phyloP scores from a whole-genome alignment of 2,329 filamentous ascomycete species.

The Trichoderma simmonsii region DNA sequence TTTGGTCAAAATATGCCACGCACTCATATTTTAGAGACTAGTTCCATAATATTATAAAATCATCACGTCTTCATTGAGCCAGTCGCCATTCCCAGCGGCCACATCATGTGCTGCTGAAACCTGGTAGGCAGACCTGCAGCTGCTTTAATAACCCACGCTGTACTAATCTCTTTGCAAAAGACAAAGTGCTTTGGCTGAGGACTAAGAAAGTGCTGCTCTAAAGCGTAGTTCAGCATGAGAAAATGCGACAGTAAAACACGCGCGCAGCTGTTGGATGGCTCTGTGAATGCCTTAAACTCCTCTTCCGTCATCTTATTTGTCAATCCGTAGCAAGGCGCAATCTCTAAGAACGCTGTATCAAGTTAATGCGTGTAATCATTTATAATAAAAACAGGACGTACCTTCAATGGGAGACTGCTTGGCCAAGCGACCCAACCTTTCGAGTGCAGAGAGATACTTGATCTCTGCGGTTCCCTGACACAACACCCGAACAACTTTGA shows the following conservation, averaged over 20 bases:
- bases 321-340: not conserved
- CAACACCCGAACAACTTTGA: not conserved
- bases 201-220: not conserved
- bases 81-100: not conserved
- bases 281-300: not conserved
- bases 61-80: not conserved
- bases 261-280: not conserved
- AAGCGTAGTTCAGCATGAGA: not conserved
- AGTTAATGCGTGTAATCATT: not conserved
- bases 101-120: constrained; percentile 5
- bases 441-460: not conserved
- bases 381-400: not conserved
- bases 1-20: not conserved
- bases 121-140: not conserved
- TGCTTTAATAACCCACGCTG: not conserved
- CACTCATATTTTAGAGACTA: too few relatives aligned
- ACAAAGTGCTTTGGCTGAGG: not conserved
- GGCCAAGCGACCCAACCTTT: not conserved
- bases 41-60: not conserved
- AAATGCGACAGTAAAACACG: not conserved
- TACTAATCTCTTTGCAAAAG: not conserved
- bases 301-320: not conserved
- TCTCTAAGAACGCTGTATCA: not conserved
- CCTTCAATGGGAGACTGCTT: not conserved
- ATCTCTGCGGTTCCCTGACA: not conserved